phyloP scores from a whole-genome alignment of 2,329 filamentous ascomycete genomes.

The Rhynchosporium secalis region DNA sequence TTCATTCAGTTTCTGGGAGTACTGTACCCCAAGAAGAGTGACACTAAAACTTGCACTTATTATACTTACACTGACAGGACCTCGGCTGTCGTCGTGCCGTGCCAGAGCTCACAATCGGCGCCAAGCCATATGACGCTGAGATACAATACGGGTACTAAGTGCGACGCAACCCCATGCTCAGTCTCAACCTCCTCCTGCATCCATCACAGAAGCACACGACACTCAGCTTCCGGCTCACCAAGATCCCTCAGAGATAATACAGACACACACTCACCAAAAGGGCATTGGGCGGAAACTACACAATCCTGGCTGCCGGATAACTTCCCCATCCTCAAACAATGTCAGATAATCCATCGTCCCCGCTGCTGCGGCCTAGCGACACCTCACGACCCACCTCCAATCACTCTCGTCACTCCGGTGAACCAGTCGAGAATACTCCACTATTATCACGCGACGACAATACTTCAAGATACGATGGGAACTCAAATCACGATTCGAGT shows the following conservation, averaged over 20 bases:
- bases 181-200: neutral
- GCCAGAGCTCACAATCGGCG: neutral
- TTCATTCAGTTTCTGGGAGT: too few relatives aligned
- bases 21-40: too few relatives aligned
- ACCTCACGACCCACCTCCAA: slow-evolving; percentile 30
- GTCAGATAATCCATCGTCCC: slow-evolving; percentile 38
- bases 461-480: slow-evolving; percentile 38
- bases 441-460: slow-evolving; percentile 38
- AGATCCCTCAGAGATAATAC: neutral
- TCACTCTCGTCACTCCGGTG: slow-evolving; percentile 30
- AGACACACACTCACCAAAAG: slow-evolving; percentile 5
- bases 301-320: neutral
- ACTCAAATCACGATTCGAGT: slow-evolving; percentile 28
- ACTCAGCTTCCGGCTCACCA: slow-evolving; percentile 12
- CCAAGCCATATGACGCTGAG: slow-evolving; percentile 5
- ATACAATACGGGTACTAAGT: neutral
- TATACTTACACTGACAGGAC: too few relatives aligned
- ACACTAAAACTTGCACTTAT: too few relatives aligned
- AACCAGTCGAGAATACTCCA: slow-evolving; percentile 39
- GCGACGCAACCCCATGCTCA: slow-evolving; percentile 12
- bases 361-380: slow-evolving; percentile 29
- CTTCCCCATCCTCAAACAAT: slow-evolving; percentile 23
- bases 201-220: neutral
- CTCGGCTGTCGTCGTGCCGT: too few relatives aligned
- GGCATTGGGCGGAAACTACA: slow-evolving; percentile 21